phyloP scores from a whole-genome alignment of 164 flowering plant genomes.

The Stephania japonica region DNA sequence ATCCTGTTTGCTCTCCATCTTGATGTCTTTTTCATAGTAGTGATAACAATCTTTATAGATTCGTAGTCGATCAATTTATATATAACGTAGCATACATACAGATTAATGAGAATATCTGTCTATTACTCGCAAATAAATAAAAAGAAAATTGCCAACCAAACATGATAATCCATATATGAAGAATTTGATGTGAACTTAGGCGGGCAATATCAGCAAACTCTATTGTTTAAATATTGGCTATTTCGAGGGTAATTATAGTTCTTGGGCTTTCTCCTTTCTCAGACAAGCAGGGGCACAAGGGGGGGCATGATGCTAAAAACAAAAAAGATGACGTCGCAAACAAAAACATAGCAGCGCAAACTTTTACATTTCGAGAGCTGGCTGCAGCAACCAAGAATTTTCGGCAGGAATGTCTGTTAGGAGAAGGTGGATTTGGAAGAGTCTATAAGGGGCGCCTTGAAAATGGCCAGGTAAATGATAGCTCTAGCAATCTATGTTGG shows the following conservation, averaged over 20 bases:
- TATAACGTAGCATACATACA: neutral
- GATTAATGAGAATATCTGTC: neutral
- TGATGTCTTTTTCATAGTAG: neutral
- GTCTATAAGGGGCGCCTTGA: conserved; percentile 31
- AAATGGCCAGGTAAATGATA: conserved; percentile 21
- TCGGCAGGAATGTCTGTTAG: conserved; percentile 26
- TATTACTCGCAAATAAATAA: neutral
- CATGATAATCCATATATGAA: neutral
- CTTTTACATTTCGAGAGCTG: conserved; percentile 30
- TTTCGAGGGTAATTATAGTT: neutral
- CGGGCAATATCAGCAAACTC: neutral
- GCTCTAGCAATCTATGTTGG: neutral
- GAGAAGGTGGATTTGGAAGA: conserved; percentile 37
- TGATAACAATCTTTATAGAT: neutral
- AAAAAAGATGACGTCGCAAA: conserved; percentile 21
- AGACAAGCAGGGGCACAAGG: conserved; percentile 27
- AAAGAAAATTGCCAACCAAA: neutral
- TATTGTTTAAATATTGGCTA: neutral
- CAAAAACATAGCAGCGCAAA: conserved; percentile 33
- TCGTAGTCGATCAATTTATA: neutral
- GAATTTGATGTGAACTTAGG: neutral
- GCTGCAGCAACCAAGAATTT: conserved; percentile 33
- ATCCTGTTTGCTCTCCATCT: neutral
- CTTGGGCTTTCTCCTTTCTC: conserved; percentile 9
- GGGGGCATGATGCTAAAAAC: conserved; percentile 7